Evolutionary conservation across 495 filamentous ascomycete genomes (phyloP), one percentile per base, ranked within the genome.

Genomic region (Chaetomium cochliodes): DNA sequence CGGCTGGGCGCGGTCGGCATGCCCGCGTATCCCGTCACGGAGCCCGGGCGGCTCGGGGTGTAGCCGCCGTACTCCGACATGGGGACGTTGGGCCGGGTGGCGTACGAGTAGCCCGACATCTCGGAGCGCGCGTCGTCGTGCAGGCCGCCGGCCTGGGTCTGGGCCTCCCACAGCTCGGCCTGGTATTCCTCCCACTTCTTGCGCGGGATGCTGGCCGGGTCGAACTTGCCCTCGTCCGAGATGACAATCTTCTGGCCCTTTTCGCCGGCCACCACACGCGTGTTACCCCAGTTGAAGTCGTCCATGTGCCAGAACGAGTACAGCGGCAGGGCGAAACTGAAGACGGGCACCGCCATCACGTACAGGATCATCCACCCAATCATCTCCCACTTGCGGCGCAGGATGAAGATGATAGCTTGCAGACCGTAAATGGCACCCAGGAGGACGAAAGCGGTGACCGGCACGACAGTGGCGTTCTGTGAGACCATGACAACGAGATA

Each of bases 301-400:
- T 99, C 94, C 94, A 97, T 97, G 77, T 98, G 84, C 94, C 94
- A 99, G 86, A 99, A 99, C 51, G 93, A 84, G 77, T 98, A 99
- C 7, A 99, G 83, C 1, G 94, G 94, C 9, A 99, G 82, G 58
- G 86, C 92, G 66, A 96, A 90, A 33, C 91, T 86, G 84, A 96
- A 98, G 67, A 99, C 86, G 15, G 94, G 94, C 60, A 96, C 88
- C 58, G 94, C 96, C 26, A 94, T 69, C 53, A 99, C 81, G 77
- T 99, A 99, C 58, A 99, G 86, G 65, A 99, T 77, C 92, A 99
- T 96, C 94, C 94, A 99, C 18, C 93, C 94, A 66, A 99, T 88
- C 91, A 97, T 96, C 73, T 99, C 92, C 94, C 94, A 99, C 80
- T 97, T 96, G 67, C 94, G 88, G 56, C 90, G 86, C 58, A 97